phyloP scores from a whole-genome alignment of 1,284 basidiomycete species.

The Cryptococcus sp. region DNA sequence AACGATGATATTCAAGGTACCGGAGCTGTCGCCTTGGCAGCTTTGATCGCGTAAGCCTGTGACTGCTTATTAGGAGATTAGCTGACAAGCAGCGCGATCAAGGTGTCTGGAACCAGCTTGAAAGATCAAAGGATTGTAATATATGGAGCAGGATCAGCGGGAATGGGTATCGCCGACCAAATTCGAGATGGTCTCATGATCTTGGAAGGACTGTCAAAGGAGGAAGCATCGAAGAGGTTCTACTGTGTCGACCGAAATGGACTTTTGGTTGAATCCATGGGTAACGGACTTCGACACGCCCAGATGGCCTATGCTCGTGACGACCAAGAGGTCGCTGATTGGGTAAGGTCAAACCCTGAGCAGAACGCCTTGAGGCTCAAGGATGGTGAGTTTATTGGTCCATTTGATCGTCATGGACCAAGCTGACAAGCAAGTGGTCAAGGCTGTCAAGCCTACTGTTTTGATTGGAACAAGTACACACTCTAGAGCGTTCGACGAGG shows the following conservation, averaged over 20 bases:
- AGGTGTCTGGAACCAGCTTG: slow-evolving; percentile 65
- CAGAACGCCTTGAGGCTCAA: slow-evolving; percentile 46
- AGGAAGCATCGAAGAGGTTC: slow-evolving; percentile 65
- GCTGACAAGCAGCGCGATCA: slow-evolving; percentile 49
- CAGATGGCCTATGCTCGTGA: slow-evolving; percentile 48
- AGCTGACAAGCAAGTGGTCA: slow-evolving; percentile 55
- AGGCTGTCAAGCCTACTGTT: slow-evolving; percentile 66
- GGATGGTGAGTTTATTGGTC: slow-evolving; percentile 47
- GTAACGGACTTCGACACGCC: slow-evolving; percentile 44
- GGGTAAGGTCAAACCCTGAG: slow-evolving; percentile 40
- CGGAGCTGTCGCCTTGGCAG: slow-evolving; percentile 73
- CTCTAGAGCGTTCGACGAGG: slow-evolving; percentile 73
- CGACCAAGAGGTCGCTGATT: slow-evolving; percentile 47
- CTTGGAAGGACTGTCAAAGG: slow-evolving; percentile 55
- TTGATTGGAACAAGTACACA: slow-evolving; percentile 80
- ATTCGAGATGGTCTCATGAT: slow-evolving; percentile 70
- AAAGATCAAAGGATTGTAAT: slow-evolving; percentile 71
- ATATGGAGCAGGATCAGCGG: slow-evolving; percentile 77
- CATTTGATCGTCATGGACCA: neutral
- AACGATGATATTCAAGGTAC: slow-evolving; percentile 81
- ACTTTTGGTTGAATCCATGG: slow-evolving; percentile 51
- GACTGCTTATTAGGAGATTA: neutral
- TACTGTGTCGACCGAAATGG: slow-evolving; percentile 55
- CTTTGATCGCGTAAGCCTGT: slow-evolving; percentile 41
- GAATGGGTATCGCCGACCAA: slow-evolving; percentile 63